Percentiles rank a stretch among this genome's conserved stretches.
Conservation (phyloP, 108 stramenopile genomes). For the Mayamaea pseudoterrestris region DNA sequence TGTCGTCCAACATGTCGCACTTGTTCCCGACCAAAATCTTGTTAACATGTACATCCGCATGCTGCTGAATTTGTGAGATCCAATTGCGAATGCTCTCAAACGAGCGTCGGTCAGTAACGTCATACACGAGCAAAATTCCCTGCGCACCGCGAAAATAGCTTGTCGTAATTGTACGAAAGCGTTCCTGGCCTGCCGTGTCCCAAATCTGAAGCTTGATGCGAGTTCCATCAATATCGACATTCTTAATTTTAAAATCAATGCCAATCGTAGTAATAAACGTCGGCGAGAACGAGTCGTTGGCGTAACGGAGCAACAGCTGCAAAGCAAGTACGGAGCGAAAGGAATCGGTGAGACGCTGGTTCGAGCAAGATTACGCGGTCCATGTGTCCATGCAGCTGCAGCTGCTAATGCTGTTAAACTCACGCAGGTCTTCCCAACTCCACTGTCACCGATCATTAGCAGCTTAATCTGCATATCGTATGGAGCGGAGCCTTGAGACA, state of each 20-base stretch:
- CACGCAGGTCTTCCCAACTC: constrained; percentile 98
- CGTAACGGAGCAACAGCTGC: constrained; percentile 97
- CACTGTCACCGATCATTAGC: constrained; percentile 98
- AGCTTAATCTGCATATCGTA: constrained; percentile 99
- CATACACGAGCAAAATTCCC: constrained; percentile 97
- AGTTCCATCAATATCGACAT: constrained; percentile 86
- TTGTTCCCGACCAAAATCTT: constrained; percentile 99
- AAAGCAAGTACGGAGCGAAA: too few relatives aligned
- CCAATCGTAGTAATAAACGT: constrained; percentile 99
- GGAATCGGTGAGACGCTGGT: too few relatives aligned
- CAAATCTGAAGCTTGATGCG: constrained; percentile 94
- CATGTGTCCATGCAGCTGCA: too few relatives aligned
- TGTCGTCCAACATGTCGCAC: constrained; percentile 93
- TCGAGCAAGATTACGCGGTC: too few relatives aligned
- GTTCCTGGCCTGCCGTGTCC: constrained; percentile 90
- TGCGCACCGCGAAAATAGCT: constrained; percentile 95
- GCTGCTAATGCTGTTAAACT: too few relatives aligned
- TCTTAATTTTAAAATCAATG: constrained; percentile 97
- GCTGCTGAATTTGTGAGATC: constrained; percentile 96
- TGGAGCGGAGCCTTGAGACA: constrained; percentile 45
- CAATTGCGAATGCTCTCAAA: constrained; percentile 97
- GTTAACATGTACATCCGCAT: constrained; percentile 93
- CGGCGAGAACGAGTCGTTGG: constrained; percentile 96
- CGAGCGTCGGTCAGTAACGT: constrained; percentile 95
- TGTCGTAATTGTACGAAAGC: constrained; percentile 92